These are phyloP conservation scores for Ceratocystis albifundus DNA, from an alignment of 2,329 filamentous ascomycete species.

Conservation along the genomic window DNA sequence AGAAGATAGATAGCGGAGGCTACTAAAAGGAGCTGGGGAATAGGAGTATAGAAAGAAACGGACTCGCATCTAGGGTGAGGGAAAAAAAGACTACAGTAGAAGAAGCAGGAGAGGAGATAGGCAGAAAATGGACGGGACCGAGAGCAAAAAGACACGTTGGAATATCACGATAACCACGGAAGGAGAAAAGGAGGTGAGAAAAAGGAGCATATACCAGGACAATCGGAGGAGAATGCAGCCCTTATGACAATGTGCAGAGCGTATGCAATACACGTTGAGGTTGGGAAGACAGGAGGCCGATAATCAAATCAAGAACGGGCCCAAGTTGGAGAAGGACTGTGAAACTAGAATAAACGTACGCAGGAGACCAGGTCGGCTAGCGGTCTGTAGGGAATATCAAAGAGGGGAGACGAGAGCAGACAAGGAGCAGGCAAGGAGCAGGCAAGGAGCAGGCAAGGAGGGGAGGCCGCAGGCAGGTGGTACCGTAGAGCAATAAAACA, in stretches of 20 bases:
- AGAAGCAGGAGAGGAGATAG: not conserved
- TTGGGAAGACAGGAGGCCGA: too few species aligned
- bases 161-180: not conserved
- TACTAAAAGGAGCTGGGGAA: not conserved
- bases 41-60: not conserved
- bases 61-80: not conserved
- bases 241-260: not conserved
- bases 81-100: not conserved
- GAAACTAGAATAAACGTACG: too few species aligned
- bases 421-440: too few species aligned
- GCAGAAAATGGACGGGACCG: not conserved
- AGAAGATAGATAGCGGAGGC: not conserved
- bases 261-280: not conserved
- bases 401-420: too few species aligned
- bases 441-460: too few species aligned
- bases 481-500: too few species aligned
- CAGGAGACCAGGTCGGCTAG: too few species aligned
- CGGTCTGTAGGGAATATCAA: too few species aligned
- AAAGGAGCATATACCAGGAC: not conserved
- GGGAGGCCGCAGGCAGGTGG: too few species aligned
- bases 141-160: not conserved
- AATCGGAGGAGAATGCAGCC: not conserved
- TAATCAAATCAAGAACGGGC: too few species aligned
- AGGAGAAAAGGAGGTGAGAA: not conserved
- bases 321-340: too few species aligned